Conservation (phyloP, 1,139 yeast genomes). For the Barnettozyma hawaiiensis region DNA sequence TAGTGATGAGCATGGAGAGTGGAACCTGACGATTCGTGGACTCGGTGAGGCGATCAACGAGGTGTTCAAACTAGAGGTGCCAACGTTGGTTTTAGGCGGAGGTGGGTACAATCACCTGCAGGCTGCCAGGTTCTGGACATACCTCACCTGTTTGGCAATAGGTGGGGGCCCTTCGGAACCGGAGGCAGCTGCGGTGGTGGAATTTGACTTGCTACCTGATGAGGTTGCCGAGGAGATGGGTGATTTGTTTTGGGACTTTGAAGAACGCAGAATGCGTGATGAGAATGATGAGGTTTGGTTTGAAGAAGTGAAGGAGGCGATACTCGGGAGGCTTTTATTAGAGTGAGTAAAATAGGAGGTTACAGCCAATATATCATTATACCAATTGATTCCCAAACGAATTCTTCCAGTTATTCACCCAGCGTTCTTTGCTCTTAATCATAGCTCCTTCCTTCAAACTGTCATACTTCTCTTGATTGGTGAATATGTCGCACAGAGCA, state of each 20-base stretch:
- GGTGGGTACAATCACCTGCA: slow-evolving; percentile 70
- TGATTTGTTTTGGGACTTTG: slow-evolving; percentile 44
- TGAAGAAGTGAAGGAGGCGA: slow-evolving; percentile 13
- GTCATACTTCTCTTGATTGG: slow-evolving; percentile 32
- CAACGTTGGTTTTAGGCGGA: slow-evolving; percentile 59
- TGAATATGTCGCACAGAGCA: slow-evolving; percentile 42
- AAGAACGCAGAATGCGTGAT: slow-evolving; percentile 35
- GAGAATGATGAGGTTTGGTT: slow-evolving; percentile 33
- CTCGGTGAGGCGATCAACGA: slow-evolving; percentile 35
- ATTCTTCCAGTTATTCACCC: slow-evolving; percentile 72
- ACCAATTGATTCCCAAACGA: slow-evolving; percentile 16
- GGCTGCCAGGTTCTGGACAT: slow-evolving; percentile 62
- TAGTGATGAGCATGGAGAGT: slow-evolving; percentile 54
- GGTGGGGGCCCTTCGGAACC: no score
- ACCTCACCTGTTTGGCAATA: slow-evolving; percentile 38
- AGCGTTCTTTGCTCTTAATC: slow-evolving; percentile 56
- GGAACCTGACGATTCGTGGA: slow-evolving; percentile 62
- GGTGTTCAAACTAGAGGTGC: slow-evolving; percentile 31
- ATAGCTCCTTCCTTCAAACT: slow-evolving; percentile 63
- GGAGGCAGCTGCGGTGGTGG: no score
- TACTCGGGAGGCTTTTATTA: no score
- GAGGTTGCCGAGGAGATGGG: slow-evolving; percentile 44
- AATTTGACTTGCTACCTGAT: slow-evolving; percentile 46
- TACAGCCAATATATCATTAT: no score
- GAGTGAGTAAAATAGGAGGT: no score